A percentile compares a stretch with the other conserved stretches of the same genome.
These are phyloP conservation scores for Bodo saltans DNA, from an alignment of 78 protist genomes.

Conservation along the genomic window DNA sequence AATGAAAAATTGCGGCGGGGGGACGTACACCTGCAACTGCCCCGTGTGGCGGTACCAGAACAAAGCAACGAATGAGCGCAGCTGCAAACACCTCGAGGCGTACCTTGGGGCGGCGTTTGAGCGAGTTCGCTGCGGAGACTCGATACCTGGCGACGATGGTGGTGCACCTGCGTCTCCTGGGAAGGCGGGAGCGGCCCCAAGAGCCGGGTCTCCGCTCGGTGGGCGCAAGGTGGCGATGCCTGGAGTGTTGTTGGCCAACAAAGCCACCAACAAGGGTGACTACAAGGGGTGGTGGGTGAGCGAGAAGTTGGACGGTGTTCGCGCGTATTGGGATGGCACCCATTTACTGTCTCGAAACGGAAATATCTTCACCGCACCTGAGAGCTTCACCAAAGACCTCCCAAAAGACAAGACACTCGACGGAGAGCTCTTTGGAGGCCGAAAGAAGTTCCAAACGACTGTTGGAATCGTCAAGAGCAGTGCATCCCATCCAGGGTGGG, in stretches of 20 bases:
- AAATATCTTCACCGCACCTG: slow-evolving; percentile 35
- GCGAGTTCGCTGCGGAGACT: background rate
- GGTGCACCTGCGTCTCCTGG: background rate
- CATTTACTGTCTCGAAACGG: slow-evolving; percentile 38
- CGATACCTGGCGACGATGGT: background rate
- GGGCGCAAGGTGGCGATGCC: background rate
- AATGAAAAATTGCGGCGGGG: background rate
- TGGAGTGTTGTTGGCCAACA: slow-evolving; percentile 2
- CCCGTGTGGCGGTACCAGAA: slow-evolving; percentile 28
- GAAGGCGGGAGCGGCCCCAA: background rate
- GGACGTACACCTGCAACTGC: slow-evolving; percentile 9
- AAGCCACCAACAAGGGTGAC: slow-evolving; percentile 22
- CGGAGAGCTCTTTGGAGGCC: slow-evolving; percentile 41
- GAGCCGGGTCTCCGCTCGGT: background rate
- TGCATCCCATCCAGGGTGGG: background rate
- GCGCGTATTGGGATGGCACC: slow-evolving; percentile 53
- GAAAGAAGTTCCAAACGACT: background rate
- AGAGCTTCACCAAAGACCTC: slow-evolving; percentile 10
- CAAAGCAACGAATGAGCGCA: background rate
- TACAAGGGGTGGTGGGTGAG: slow-evolving; percentile 38
- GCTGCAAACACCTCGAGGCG: slow-evolving; percentile 18
- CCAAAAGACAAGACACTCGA: slow-evolving; percentile 31
- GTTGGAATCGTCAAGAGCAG: slow-evolving; percentile 16
- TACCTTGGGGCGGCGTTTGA: slow-evolving; percentile 1
- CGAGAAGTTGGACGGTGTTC: slow-evolving; percentile 57